Evolutionary conservation across 169 alveolate species (phyloP), one percentile per base, ranked within the genome.

Genomic region (Plasmodium chabaudi): DNA sequence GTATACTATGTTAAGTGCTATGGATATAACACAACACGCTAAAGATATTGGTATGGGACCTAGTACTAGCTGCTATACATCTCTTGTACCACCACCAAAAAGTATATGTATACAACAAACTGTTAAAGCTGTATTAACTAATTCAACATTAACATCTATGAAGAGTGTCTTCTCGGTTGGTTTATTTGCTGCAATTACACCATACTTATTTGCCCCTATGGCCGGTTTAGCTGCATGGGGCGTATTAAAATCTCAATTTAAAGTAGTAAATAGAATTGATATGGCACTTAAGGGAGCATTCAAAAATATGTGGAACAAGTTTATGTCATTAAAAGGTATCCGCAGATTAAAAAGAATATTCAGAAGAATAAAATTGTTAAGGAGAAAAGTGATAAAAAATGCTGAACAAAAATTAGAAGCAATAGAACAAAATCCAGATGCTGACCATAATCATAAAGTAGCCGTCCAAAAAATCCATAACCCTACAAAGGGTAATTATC

Each of bases 11-110:
- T 53, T 94, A 73, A 92, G 92, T 60, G 92, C 95, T 49, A 92
- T 92, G 93, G 96, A 94, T 39, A 92, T 94, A 63, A 64, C 94
- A 27, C 95, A 92, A 68, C 96, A 94, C 65, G 96, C 95, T 10
- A 69, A 55, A 5, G 96, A 94, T 56, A 88, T 94, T 56, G 96
- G 96, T 60, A 53, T 49, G 57, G 95, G 95, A 39, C 96, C 96
- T 10, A 73, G 42, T 13, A 84, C 91, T 19, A 88, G 93, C 53
- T 94, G 96, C 63, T 94, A 72, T 90, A 71, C 87, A 23, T 59
- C 92, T 64, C 69, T 87, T 61, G 71, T 67, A 64, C 94, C 95
- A 1, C 92, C 92, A 51, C 95, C 95, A 34, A 59, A 79, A 46
- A 49, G 70, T 59, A 88, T 90, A 39, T 94, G 96, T 53, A 60